Evolutionary conservation across 176 grass and related monocot genomes (phyloP), one percentile per base, ranked within the genome.

Genomic region (Oryza brachyantha): DNA sequence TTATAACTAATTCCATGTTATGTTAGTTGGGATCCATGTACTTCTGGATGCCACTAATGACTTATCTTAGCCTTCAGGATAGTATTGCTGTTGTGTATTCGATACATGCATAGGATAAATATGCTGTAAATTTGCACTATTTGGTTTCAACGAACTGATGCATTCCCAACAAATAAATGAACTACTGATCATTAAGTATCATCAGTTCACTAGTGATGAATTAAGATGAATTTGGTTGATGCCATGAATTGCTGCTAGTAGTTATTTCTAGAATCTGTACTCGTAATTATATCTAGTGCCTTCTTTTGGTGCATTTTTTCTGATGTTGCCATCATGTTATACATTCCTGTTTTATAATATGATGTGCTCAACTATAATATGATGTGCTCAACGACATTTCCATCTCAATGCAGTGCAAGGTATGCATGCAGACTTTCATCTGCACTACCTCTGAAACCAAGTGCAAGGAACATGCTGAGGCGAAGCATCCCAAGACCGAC

Each of bases 361-460:
- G 0, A 14, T n/a, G 1, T 8, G 1, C 4, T 31, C n/a, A n/a
- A n/a, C 52, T 10, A 40, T 14, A 62, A n/a, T 43, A 16, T 8
- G 12, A 6, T 57, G 29, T 50, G 13, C 7, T 75, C 8, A 79
- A 50, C 29, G 31, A 14, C 68, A 25, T 17, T 52, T 61, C 5
- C 14, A 5, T 74, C 48, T 79, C 17, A 76, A 73, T 90, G 78
- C 84, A 99, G 96, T 99, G 96, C 88, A 99, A 96, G 86, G 32
- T 99, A 83, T 99, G 96, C 83, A 99, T 99, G 90, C 96, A 99
- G 88, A 96, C 96, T 8, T 99, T 99, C 81, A 99, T 99, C 67
- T 99, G 96, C 88, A 99, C 96, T 66, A 99, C 96, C 43, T 93
- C 96, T 16, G 96, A 96, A 71, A 86, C 91, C 58, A 99, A 99